phyloP scores from a whole-genome alignment of 495 filamentous ascomycete genomes.

The Neurospora sp. region DNA sequence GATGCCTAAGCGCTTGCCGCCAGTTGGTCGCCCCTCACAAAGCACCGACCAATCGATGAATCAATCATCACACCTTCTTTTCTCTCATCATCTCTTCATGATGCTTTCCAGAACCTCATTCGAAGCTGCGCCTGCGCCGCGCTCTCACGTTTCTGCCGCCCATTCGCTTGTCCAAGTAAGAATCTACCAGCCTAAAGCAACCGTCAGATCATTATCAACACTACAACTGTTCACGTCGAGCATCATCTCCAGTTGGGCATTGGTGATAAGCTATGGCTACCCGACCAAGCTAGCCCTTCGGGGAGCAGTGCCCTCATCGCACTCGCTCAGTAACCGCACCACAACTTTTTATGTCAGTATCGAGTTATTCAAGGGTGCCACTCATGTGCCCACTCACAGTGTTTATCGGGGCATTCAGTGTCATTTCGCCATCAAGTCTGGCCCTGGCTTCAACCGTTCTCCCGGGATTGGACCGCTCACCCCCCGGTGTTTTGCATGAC shows the following conservation, averaged over 20 bases:
- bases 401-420: background rate
- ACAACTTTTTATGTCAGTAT: background rate
- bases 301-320: background rate
- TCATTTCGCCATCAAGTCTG: background rate
- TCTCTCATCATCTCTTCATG: background rate
- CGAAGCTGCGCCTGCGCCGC: background rate
- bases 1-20: background rate
- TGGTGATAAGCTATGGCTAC: background rate
- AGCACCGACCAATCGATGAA: background rate
- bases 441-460: background rate
- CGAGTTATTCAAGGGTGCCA: background rate
- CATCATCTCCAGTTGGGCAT: background rate
- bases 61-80: background rate
- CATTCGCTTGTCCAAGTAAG: background rate
- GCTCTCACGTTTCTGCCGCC: background rate
- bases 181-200: background rate
- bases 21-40: background rate
- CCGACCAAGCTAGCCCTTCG: background rate
- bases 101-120: background rate
- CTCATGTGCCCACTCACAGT: background rate
- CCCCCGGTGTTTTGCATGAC: background rate
- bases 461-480: background rate
- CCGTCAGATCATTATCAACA: background rate
- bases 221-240: background rate
- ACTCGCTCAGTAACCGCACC: background rate